Evolutionary conservation across 129 eudicot species (phyloP).

Genomic region (Daucus carota): DNA sequence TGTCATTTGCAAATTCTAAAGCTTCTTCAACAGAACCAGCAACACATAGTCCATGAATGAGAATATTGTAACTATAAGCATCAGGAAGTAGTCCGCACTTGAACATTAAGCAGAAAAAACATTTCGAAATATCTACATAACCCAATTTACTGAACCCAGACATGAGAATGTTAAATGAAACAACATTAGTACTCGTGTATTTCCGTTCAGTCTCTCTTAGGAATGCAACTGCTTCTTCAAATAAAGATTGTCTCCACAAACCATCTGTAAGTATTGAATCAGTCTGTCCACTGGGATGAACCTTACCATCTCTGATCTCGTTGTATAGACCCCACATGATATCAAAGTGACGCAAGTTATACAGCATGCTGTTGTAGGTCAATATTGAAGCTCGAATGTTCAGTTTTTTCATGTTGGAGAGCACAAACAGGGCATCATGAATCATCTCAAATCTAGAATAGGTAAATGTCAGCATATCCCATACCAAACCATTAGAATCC

Average conservation of each 20-base stretch:
- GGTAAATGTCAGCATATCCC: conserved; percentile 82
- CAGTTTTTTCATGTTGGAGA: conserved; percentile 70
- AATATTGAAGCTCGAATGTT: conserved; percentile 54
- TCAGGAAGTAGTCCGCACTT: conserved; percentile 78
- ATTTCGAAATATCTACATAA: conserved; percentile 58
- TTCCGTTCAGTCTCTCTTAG: conserved; percentile 26
- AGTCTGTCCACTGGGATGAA: conserved; percentile 42
- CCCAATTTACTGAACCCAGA: conserved; percentile 64
- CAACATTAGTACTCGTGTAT: conserved; percentile 32
- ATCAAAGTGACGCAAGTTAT: conserved; percentile 55
- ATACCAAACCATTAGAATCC: conserved; percentile 50
- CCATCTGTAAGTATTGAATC: conserved; percentile 66
- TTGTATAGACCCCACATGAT: conserved; percentile 52
- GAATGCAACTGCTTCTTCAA: conserved; percentile 54
- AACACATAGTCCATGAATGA: conserved; percentile 68
- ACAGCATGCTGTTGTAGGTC: conserved; percentile 71
- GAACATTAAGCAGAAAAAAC: conserved; percentile 68
- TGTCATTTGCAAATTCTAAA: conserved; percentile 48
- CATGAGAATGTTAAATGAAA: conserved; percentile 64
- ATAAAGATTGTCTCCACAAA: conserved; percentile 62
- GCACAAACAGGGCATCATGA: conserved; percentile 64
- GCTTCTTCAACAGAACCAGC: conserved; percentile 90
- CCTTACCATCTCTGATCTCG: conserved; percentile 45
- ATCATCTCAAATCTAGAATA: conserved; percentile 73
- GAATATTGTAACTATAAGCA: conserved; percentile 77